Evolutionary conservation across 164 flowering plant genomes (phyloP).

Genomic region (Liquidambar formosana): DNA sequence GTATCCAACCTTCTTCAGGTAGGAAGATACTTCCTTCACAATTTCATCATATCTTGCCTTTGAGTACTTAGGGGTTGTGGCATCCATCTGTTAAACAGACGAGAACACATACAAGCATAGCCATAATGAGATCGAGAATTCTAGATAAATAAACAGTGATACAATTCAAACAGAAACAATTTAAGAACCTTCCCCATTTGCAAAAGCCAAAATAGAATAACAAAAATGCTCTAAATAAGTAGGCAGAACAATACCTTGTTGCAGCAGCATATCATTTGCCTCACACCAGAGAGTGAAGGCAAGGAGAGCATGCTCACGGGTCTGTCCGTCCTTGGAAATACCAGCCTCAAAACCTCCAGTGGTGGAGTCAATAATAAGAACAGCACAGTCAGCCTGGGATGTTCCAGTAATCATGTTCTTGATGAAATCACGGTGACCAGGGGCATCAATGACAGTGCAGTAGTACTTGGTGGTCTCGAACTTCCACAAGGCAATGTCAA

Average conservation of each 20-base stretch:
- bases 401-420: constrained; percentile 72
- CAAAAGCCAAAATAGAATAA: background rate
- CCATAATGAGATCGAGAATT: background rate
- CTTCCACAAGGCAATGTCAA: constrained; percentile 55
- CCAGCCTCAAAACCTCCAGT: constrained; percentile 61
- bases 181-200: background rate
- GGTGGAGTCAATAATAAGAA: constrained; percentile 63
- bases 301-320: constrained; percentile 58
- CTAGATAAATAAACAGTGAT: background rate
- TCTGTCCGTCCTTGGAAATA: constrained; percentile 64
- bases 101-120: background rate
- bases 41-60: constrained; percentile 64
- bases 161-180: background rate
- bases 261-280: constrained; percentile 64
- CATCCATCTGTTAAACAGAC: constrained; percentile 45
- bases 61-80: constrained; percentile 61
- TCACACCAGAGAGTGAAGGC: constrained; percentile 62
- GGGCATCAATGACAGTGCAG: constrained; percentile 63
- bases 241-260: constrained; percentile 35
- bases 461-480: constrained; percentile 60
- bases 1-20: constrained; percentile 81
- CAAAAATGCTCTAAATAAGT: no score
- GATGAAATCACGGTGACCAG: constrained; percentile 59
- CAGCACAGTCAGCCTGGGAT: constrained; percentile 64
- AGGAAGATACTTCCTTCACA: constrained; percentile 80